Conservation (phyloP, 2,329 filamentous ascomycete genomes). For the Trichoderma atrobrunneum region DNA sequence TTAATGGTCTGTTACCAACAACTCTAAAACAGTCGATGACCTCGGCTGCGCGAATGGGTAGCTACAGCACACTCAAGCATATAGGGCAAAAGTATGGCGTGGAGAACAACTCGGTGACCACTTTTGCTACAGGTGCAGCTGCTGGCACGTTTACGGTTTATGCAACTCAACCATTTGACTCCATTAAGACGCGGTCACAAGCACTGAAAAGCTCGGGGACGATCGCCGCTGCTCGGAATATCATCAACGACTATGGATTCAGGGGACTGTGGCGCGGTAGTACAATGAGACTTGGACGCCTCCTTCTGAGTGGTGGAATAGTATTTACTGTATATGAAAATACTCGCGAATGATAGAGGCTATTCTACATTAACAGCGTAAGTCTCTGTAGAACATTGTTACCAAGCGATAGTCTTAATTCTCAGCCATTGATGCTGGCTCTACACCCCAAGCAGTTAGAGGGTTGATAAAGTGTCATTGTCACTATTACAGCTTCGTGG, state of each 20-base stretch:
- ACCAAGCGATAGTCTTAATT: too few species aligned
- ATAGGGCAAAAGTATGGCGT: background rate
- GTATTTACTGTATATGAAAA: background rate
- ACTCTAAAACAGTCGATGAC: background rate
- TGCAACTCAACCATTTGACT: background rate
- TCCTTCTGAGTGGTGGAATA: background rate
- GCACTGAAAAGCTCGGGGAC: background rate
- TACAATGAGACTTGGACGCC: background rate
- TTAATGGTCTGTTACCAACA: background rate
- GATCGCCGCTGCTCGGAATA: background rate
- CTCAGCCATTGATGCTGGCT: too few species aligned
- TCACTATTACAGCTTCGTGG: too few species aligned
- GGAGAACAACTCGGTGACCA: background rate
- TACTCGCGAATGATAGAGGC: background rate
- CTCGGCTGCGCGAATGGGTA: background rate
- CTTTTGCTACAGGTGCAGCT: background rate
- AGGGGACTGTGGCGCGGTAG: background rate
- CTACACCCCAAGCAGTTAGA: too few species aligned
- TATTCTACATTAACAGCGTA: constrained; percentile 37
- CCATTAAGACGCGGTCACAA: background rate
- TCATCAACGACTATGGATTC: background rate
- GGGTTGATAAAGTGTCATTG: too few species aligned
- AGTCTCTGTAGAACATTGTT: constrained; percentile 17
- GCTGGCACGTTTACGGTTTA: background rate
- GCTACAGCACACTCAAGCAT: background rate